Percentiles rank a stretch among this genome's conserved stretches.
These are phyloP conservation scores for Phycomyces nitens DNA, from an alignment of 192 early-diverging fungal genomes.

Conservation along the genomic window DNA sequence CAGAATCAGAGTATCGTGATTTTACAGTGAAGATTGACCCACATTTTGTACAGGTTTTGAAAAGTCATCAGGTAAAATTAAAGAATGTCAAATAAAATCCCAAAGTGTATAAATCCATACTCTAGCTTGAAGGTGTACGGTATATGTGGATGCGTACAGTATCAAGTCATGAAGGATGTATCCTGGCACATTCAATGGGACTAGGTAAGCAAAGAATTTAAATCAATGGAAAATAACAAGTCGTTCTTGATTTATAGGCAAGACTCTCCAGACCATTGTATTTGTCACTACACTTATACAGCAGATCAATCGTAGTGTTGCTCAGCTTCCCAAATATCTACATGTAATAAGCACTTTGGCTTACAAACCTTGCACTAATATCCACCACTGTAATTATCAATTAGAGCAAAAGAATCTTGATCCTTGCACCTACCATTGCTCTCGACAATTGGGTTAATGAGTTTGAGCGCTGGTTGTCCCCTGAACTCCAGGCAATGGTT, in stretches of 20 bases:
- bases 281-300: constrained; percentile 67
- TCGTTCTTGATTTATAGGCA: constrained; percentile 43
- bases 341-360: constrained; percentile 35
- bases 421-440: constrained; percentile 70
- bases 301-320: constrained; percentile 52
- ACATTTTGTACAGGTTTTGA: too few species aligned
- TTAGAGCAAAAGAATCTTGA: constrained; percentile 52
- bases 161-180: constrained; percentile 70
- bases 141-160: constrained; percentile 83
- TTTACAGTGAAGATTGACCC: too few species aligned
- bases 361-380: background rate
- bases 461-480: constrained; percentile 63
- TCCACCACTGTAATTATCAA: background rate
- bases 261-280: constrained; percentile 74
- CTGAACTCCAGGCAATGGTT: constrained; percentile 25
- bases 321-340: constrained; percentile 41
- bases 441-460: constrained; percentile 73
- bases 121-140: constrained; percentile 64
- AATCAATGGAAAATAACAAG: background rate
- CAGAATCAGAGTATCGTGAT: too few species aligned
- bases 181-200: constrained; percentile 85
- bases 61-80: too few species aligned
- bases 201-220: constrained; percentile 45
- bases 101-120: too few species aligned
- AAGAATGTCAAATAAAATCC: background rate